Evolutionary conservation across 768 basidiomycete species (phyloP).

Genomic region (Mrakia hoshinonis): DNA sequence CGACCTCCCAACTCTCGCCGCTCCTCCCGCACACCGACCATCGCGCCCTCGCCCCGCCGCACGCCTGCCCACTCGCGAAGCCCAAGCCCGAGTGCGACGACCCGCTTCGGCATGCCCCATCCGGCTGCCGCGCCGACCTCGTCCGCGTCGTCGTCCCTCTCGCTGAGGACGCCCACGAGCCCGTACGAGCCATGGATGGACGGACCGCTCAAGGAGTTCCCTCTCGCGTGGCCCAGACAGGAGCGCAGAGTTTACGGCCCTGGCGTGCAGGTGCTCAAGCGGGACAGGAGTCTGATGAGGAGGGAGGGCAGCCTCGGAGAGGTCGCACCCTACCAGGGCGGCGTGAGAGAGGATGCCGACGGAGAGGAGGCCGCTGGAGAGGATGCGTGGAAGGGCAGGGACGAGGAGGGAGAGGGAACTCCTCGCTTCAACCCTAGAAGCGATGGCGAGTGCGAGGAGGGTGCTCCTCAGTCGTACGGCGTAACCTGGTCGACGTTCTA

Average conservation of each 20-base stretch:
- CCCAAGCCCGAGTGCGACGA: not conserved
- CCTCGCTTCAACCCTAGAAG: not conserved
- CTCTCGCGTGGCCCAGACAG: constrained; percentile 21
- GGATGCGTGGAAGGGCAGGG: not conserved
- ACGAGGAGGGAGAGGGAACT: constrained; percentile 3
- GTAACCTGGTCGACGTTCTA: constrained; percentile 18
- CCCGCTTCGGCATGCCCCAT: not conserved
- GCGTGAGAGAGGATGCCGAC: not conserved
- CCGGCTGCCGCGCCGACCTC: constrained; percentile 8
- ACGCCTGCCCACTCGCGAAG: not conserved
- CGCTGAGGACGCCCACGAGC: constrained; percentile 8
- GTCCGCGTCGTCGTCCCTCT: constrained; percentile 16
- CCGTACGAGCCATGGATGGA: constrained; percentile 30
- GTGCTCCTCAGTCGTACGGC: constrained; percentile 6
- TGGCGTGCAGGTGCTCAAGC: constrained; percentile 10
- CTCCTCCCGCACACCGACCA: not conserved
- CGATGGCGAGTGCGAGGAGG: constrained; percentile 6
- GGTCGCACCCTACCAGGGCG: not conserved
- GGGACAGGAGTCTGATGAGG: constrained; percentile 12
- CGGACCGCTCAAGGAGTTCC: constrained; percentile 28
- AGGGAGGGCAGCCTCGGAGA: constrained; percentile 15
- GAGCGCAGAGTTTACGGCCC: constrained; percentile 20
- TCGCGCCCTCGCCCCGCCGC: constrained; percentile 7
- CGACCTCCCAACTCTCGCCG: constrained; percentile 12
- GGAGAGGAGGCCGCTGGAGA: not conserved